A percentile compares a stretch with the other conserved stretches of the same genome.
Evolutionary conservation across 1,284 basidiomycete genomes (phyloP).

Genomic region (Afroboletus lepidellus): DNA sequence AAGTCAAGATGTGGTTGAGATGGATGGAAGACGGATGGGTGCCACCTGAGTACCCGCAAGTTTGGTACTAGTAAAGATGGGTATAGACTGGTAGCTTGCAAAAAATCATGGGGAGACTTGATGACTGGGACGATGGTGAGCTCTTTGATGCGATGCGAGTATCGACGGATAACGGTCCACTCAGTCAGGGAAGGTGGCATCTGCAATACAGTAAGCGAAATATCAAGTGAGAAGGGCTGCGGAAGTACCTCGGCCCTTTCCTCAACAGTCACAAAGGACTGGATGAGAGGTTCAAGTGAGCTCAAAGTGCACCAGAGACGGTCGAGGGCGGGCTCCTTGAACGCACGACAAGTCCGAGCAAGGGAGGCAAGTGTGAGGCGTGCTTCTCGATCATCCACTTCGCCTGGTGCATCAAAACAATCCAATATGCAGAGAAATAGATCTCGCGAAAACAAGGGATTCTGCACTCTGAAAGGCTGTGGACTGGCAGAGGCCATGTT

Average conservation of each 20-base stretch:
- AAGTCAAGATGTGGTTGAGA: background rate
- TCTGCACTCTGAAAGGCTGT: background rate
- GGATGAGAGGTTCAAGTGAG: slow-evolving; percentile 9
- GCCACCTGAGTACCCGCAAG: slow-evolving; percentile 5
- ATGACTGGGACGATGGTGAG: background rate
- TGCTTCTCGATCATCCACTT: background rate
- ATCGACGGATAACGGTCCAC: slow-evolving; percentile 4
- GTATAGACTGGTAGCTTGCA: background rate
- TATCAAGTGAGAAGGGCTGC: background rate
- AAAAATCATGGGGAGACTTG: background rate
- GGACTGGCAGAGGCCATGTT: background rate
- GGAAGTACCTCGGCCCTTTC: background rate
- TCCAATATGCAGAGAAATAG: background rate
- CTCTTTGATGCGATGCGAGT: slow-evolving; percentile 5
- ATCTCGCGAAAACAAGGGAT: background rate
- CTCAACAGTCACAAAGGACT: background rate
- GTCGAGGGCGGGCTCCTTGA: slow-evolving; percentile 4
- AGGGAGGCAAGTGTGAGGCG: background rate
- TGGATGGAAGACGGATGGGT: background rate
- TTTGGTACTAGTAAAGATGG: slow-evolving; percentile 4
- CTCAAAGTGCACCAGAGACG: slow-evolving; percentile 4
- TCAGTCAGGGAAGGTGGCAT: background rate
- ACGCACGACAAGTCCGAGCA: slow-evolving; percentile 1
- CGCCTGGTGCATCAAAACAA: background rate
- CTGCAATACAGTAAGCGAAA: background rate